Base-by-base conservation (phyloP, 352 stramenopile genomes). In the Pythium chondricola region DNA sequence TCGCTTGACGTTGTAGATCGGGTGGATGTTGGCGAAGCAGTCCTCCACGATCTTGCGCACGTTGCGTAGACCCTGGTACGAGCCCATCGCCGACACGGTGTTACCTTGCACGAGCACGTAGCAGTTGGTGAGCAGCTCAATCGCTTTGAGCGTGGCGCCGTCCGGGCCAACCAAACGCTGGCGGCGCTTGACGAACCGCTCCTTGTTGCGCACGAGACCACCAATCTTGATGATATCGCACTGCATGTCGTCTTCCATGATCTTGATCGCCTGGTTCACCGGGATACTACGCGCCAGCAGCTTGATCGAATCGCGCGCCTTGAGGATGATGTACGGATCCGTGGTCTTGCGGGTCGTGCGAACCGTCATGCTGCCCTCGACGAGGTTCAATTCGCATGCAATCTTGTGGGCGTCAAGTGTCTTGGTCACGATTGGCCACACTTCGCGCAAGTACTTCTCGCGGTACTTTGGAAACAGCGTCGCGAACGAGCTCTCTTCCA, bases 171-270 rank as follows among this genome's bases (percentile, higher is more conserved):
- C 81, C 21, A 99, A 81, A 3, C 97, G 79, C 70, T 99, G 95
- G 13, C 97, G 82, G 18, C 97, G 87, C 64, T 99, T 99, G 18
- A 99, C 95, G 67, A 99, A 99, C 40, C 97, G 88, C 71, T 99
- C 97, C 70, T 99, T 99, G 69, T 99, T 99, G 55, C 96, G 82
- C 36, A 99, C 96, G 37, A 99, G 73, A 30, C 95, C 95, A 35
- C 97, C 97, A 65, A 99, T 99, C 83, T 99, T 99, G 61, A 99
- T 98, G 59, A 99, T 98, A 63, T 99, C 97, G 61, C 93, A 98
- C 49, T 99, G 90, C 46, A 98, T 84, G 48, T 98, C 95, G 63
- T 99, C 97, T 6, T 98, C 75, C 49, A 99, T 73, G 55, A 99
- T 97, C 59, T 98, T 98, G 1, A 98, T 55, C 2, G 90, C 91